Conservation (phyloP, 1,284 basidiomycete genomes). For the Irpex sp. region DNA sequence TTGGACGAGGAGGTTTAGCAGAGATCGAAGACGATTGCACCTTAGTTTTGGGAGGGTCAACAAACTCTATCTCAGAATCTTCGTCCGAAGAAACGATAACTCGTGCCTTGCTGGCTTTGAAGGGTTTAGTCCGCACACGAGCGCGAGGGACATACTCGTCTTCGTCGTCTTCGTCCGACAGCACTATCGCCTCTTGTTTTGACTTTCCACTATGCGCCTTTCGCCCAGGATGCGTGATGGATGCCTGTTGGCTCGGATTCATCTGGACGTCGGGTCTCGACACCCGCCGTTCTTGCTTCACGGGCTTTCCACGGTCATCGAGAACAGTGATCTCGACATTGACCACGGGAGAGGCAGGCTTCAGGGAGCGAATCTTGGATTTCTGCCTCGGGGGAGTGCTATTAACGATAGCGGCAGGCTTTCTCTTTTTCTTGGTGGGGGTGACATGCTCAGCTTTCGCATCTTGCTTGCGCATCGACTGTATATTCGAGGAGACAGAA, state of each 20-base stretch:
- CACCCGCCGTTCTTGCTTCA: conserved; percentile 46
- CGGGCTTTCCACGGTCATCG: conserved; percentile 48
- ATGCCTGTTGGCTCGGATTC: conserved; percentile 10
- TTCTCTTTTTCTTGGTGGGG: conserved; percentile 3
- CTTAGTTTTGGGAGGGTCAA: not conserved
- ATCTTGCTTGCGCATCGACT: not conserved
- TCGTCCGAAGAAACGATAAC: conserved; percentile 34
- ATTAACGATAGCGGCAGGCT: not conserved
- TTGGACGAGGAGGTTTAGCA: not conserved
- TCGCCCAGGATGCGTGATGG: not conserved
- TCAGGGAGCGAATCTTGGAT: conserved; percentile 13
- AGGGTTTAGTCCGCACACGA: conserved; percentile 15
- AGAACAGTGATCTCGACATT: conserved; percentile 63
- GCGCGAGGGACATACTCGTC: conserved; percentile 8
- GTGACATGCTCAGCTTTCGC: conserved; percentile 1
- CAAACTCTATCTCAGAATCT: conserved; percentile 32
- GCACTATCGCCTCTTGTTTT: conserved; percentile 4
- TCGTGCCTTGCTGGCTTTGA: conserved; percentile 12
- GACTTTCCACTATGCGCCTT: not conserved
- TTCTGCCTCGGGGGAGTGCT: not conserved
- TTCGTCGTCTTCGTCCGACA: conserved; percentile 18
- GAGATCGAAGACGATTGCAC: not conserved
- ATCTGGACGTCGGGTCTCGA: conserved; percentile 26
- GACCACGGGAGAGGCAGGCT: conserved; percentile 39
- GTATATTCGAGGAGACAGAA: conserved; percentile 8